These are phyloP conservation scores for Rhododendron mucronatum DNA, from an alignment of 148 eudicot species.

Conservation along the genomic window DNA sequence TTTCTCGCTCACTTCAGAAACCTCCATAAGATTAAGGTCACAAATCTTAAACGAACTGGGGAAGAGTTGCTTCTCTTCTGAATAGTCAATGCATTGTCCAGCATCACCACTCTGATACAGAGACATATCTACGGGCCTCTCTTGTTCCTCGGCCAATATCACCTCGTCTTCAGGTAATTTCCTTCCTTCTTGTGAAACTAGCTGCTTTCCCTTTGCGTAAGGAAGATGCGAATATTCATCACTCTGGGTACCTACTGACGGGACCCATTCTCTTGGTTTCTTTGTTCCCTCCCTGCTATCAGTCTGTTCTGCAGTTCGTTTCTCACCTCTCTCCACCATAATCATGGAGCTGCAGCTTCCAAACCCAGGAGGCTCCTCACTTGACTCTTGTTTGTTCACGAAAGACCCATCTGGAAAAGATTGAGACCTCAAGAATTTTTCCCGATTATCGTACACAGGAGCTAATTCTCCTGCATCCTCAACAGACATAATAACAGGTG, in stretches of 20 bases:
- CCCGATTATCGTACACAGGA: slow-evolving; percentile 17
- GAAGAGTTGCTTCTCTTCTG: slow-evolving; percentile 75
- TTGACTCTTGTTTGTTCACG: slow-evolving; percentile 35
- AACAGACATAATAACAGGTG: slow-evolving; percentile 20
- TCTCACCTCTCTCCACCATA: slow-evolving; percentile 59
- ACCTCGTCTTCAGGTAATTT: slow-evolving; percentile 22
- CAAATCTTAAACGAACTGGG: slow-evolving; percentile 77
- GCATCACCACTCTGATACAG: slow-evolving; percentile 28
- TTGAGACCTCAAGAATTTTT: slow-evolving; percentile 21
- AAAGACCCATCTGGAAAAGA: slow-evolving; percentile 35
- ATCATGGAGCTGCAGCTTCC: slow-evolving; percentile 34
- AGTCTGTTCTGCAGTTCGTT: slow-evolving; percentile 45
- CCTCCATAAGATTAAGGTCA: slow-evolving; percentile 81
- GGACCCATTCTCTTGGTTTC: slow-evolving; percentile 60
- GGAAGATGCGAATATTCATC: slow-evolving; percentile 34
- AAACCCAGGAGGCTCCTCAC: slow-evolving; percentile 33
- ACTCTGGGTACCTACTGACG: slow-evolving; percentile 30
- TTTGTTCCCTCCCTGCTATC: slow-evolving; percentile 40
- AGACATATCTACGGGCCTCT: slow-evolving; percentile 31
- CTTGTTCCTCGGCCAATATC: slow-evolving; percentile 28
- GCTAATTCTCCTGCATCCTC: slow-evolving; percentile 21
- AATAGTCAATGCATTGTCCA: slow-evolving; percentile 32
- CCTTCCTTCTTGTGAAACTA: slow-evolving; percentile 22
- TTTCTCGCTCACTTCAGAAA: slow-evolving; percentile 54
- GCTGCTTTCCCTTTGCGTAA: slow-evolving; percentile 26